phyloP scores from a whole-genome alignment of 2,329 filamentous ascomycete genomes.

The Lachnellula arida region DNA sequence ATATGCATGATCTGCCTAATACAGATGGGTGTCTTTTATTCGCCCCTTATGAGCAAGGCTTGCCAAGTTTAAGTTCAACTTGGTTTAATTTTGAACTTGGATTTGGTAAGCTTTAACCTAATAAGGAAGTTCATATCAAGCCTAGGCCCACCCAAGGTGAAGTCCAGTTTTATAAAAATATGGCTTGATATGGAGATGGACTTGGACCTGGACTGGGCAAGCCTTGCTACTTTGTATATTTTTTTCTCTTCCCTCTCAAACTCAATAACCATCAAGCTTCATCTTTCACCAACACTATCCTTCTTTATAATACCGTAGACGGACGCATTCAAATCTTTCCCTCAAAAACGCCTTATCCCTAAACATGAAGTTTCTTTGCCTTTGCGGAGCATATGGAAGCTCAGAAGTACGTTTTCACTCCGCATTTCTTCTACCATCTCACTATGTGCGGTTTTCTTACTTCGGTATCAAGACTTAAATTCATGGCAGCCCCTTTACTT shows the following conservation, averaged over 20 bases:
- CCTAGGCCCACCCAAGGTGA: no score
- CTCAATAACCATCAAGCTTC: not conserved
- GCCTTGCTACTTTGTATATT: no score
- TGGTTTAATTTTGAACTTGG: no score
- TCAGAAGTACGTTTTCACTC: constrained; percentile 40
- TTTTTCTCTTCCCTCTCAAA: not conserved
- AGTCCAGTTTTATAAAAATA: no score
- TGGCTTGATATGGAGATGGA: not conserved
- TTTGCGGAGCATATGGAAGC: constrained; percentile 55
- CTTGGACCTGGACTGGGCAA: no score
- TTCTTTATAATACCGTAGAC: no score
- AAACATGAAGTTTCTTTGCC: constrained; percentile 52
- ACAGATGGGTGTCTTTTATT: not conserved
- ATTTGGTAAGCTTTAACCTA: no score
- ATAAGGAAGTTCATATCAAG: no score
- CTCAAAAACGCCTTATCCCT: not conserved
- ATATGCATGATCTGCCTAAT: not conserved
- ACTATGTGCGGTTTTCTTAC: not conserved
- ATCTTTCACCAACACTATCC: no score
- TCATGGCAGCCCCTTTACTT: not conserved
- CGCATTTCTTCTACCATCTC: not conserved
- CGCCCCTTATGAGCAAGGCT: not conserved
- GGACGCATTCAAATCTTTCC: no score
- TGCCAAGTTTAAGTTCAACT: no score
- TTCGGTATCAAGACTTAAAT: not conserved